A percentile compares a stretch with the other conserved stretches of the same genome.
These are phyloP conservation scores for Ceratobasidium sp. DNA, from an alignment of 1,284 basidiomycete species.

Conservation along the genomic window DNA sequence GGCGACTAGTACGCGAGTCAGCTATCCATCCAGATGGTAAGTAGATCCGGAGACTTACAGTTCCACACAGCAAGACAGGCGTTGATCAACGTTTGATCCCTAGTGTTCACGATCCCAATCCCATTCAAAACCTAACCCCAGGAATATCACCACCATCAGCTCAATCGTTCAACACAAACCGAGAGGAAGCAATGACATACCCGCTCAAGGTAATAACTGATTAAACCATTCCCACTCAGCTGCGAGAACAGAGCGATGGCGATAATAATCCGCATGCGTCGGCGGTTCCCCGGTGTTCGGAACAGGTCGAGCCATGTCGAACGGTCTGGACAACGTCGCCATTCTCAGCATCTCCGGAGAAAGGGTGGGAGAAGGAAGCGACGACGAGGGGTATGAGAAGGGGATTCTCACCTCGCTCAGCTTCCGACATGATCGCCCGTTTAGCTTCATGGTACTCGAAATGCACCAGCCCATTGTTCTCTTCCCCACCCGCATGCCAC, in stretches of 20 bases:
- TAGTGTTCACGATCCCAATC: conserved; percentile 31
- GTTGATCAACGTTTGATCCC: conserved; percentile 45
- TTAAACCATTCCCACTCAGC: conserved; percentile 52
- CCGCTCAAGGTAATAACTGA: conserved; percentile 65
- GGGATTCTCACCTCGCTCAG: conserved; percentile 47
- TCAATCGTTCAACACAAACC: neutral
- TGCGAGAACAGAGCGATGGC: conserved; percentile 58
- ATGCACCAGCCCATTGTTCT: conserved; percentile 55
- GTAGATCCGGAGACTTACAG: neutral
- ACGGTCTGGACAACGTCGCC: neutral
- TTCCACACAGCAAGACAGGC: conserved; percentile 36
- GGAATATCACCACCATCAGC: neutral
- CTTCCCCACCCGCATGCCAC: conserved; percentile 49
- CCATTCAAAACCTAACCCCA: conserved; percentile 34
- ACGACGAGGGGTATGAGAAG: neutral
- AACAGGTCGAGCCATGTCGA: conserved; percentile 51
- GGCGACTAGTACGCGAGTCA: neutral
- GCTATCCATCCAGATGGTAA: neutral
- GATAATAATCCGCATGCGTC: conserved; percentile 55
- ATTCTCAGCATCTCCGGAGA: neutral
- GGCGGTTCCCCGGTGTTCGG: conserved; percentile 54
- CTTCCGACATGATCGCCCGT: conserved; percentile 54
- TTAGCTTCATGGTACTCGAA: conserved; percentile 58
- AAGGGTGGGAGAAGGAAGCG: neutral
- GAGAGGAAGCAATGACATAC: conserved; percentile 13